Evolutionary conservation across 768 basidiomycete genomes (phyloP), one percentile per base, ranked within the genome.

Genomic region (Lactarius pseudohatsudake): DNA sequence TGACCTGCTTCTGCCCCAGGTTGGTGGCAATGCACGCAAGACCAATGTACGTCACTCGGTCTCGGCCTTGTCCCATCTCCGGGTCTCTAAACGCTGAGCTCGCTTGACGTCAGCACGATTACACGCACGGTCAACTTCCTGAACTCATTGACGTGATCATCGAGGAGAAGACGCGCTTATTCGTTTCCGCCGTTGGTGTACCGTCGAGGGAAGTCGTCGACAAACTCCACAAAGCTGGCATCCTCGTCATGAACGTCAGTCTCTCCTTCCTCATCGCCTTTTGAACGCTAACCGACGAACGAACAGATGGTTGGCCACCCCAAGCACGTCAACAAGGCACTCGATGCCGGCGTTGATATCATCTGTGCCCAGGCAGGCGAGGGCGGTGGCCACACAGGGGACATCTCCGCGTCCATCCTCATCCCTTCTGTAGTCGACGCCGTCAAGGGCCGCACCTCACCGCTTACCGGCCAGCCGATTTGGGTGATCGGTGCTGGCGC

Each of bases 301-400:
- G 7, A 13, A 15, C 40, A 85, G 82, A 94, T 94, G 92, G 89
- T 96, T 65, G 95, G 95, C n/a, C 92, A 94, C 74, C 94, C 94
- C 15, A 96, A 94, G 74, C 92, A 94, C 75, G 91, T 91, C 55
- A 69, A 79, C 57, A 92, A 91, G 75, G 92, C 92, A 9, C 83
- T 96, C 38, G 91, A 83, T 3, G 88, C 82, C 41, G 96, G 95
- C 41, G 90, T 92, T 38, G 95, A 98, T 73, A 80, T 98, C 67
- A 96, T 98, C 74, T 97, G 95, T 72, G 94, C 94, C 4, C 94
- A 96, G 78, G 94, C 90, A 2, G 92, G 93, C 30, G 95, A 97
- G 77, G 95, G 91, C 43, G 74, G 73, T 36, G 77, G 76, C 26
- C 83, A 84, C 80, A 96, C 95, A 0, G 95, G 95, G 28, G 88